Percentiles rank a stretch among this genome's conserved stretches.
Evolutionary conservation across 2,329 filamentous ascomycete genomes (phyloP).

Genomic region (Madurella fahalii): DNA sequence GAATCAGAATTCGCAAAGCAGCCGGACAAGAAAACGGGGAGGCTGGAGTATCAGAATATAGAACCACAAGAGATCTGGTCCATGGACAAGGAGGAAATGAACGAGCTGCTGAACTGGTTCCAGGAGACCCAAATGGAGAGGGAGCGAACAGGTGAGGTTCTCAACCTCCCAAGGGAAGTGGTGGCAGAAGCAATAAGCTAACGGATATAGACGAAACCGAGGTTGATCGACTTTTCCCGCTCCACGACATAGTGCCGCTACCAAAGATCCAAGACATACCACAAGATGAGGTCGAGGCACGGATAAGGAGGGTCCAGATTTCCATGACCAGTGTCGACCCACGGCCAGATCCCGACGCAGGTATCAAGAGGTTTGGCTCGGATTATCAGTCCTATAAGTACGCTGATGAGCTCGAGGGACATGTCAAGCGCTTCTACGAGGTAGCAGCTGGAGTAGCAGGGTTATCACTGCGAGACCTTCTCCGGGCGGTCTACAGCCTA

Average conservation of each 20-base stretch:
- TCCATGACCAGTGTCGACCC: conserved; percentile 23
- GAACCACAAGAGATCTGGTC: conserved; percentile 30
- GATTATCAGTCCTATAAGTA: conserved; percentile 35
- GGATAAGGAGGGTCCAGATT: conserved; percentile 25
- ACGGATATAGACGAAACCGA: conserved; percentile 21
- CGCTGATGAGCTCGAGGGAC: conserved; percentile 37
- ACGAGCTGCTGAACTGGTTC: conserved; percentile 78
- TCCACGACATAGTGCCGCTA: conserved; percentile 9
- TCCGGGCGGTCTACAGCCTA: conserved; percentile 35
- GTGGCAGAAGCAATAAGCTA: background rate
- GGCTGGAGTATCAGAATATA: conserved; percentile 27
- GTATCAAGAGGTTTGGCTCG: conserved; percentile 31
- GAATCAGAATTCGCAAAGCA: conserved; percentile 41
- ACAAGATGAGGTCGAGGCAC: conserved; percentile 27
- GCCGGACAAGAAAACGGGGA: conserved; percentile 21
- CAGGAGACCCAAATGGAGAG: conserved; percentile 56
- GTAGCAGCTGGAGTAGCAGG: conserved; percentile 39
- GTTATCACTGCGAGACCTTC: conserved; percentile 33
- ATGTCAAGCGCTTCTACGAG: conserved; percentile 40
- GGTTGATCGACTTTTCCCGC: conserved; percentile 23
- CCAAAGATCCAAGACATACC: conserved; percentile 14
- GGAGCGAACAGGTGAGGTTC: conserved; percentile 5
- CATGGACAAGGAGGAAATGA: conserved; percentile 58
- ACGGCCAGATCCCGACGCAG: conserved; percentile 3
- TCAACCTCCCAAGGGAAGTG: background rate